Evolutionary conservation across 495 filamentous ascomycete species (phyloP).

Genomic region (Neurospora sp.): DNA sequence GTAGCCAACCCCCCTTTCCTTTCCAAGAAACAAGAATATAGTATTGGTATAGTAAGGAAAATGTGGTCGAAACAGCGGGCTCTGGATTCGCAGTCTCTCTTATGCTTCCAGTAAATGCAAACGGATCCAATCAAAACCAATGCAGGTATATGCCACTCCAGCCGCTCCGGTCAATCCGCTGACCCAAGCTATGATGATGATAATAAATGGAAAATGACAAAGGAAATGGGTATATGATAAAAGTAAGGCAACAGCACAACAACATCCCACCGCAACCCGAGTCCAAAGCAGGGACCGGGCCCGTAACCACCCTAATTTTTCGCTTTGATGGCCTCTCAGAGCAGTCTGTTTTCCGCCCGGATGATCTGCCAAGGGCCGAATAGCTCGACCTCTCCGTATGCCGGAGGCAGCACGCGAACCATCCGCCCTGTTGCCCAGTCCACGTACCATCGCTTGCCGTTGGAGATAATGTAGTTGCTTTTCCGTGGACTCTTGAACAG

Average conservation of each 20-base stretch:
- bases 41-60: background rate
- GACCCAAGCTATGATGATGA: background rate
- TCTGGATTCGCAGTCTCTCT: background rate
- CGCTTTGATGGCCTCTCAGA: constrained; percentile 4
- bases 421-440: constrained; percentile 38
- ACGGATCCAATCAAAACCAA: background rate
- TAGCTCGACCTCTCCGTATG: constrained; percentile 28
- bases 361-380: constrained; percentile 28
- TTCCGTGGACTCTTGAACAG: constrained; percentile 34
- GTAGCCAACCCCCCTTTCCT: background rate
- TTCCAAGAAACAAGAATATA: background rate
- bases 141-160: background rate
- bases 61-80: background rate
- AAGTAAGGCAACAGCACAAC: background rate
- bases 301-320: background rate
- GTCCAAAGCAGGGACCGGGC: background rate
- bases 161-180: background rate
- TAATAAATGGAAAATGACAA: background rate
- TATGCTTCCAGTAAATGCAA: background rate
- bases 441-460: constrained; percentile 37
- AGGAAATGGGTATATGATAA: background rate
- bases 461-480: constrained; percentile 33
- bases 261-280: background rate
- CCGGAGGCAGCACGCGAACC: constrained; percentile 30
- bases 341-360: constrained; percentile 21